Evolutionary conservation across 75 land plant genomes (phyloP).

Genomic region (Azolla pinnata): DNA sequence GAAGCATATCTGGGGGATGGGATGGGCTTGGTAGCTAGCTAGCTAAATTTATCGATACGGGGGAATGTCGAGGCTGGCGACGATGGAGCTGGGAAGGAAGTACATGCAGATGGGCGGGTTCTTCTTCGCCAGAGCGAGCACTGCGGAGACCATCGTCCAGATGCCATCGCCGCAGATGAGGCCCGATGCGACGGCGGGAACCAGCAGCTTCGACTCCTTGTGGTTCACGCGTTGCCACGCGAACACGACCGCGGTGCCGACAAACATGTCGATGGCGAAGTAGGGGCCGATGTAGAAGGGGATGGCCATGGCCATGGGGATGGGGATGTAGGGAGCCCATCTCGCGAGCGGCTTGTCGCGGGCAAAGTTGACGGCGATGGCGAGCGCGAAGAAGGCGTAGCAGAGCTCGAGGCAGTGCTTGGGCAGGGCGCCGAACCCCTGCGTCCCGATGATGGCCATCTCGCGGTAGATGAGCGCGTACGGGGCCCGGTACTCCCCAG

Average conservation of each 20-base stretch:
- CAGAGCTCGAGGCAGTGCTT: slow-evolving; percentile 39
- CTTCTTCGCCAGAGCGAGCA: slow-evolving; percentile 35
- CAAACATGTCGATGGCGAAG: slow-evolving; percentile 57
- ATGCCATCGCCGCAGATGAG: slow-evolving; percentile 54
- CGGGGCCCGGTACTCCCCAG: slow-evolving; percentile 34
- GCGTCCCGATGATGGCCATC: slow-evolving; percentile 48
- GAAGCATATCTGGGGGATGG: too few relatives aligned
- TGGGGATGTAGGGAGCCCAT: slow-evolving; percentile 22
- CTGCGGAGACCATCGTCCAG: slow-evolving; percentile 44
- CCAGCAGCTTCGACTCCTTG: slow-evolving; percentile 18
- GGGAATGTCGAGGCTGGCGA: slow-evolving; percentile 16
- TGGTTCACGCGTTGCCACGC: slow-evolving; percentile 32
- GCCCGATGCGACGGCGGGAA: slow-evolving; percentile 49
- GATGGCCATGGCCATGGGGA: slow-evolving; percentile 58
- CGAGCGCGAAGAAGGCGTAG: slow-evolving; percentile 23
- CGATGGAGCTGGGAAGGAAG: slow-evolving; percentile 23
- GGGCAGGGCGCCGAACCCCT: slow-evolving; percentile 43
- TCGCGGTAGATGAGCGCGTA: slow-evolving; percentile 36
- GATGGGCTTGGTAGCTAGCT: too few relatives aligned
- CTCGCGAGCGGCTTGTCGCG: slow-evolving; percentile 11
- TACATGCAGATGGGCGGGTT: slow-evolving; percentile 55
- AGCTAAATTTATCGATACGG: too few relatives aligned
- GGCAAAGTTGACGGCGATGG: slow-evolving; percentile 21
- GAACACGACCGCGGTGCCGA: slow-evolving; percentile 39
- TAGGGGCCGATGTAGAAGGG: slow-evolving; percentile 55